Evolutionary conservation across 2,329 filamentous ascomycete species (phyloP).

Genomic region (Myotisia sp.): DNA sequence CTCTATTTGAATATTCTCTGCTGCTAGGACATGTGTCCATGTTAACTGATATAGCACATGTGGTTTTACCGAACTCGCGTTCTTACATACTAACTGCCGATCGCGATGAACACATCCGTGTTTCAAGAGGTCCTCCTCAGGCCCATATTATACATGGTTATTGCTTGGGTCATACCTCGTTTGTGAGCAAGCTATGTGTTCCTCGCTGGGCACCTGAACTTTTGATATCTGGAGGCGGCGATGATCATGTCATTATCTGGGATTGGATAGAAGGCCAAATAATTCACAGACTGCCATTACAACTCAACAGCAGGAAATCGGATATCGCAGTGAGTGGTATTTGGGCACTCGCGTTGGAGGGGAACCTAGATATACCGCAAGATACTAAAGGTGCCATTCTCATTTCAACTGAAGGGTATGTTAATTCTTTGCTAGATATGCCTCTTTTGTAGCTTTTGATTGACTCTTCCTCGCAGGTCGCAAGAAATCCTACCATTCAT

Average conservation of each 20-base stretch:
- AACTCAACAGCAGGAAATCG: not conserved
- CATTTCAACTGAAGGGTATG: slow-evolving; percentile 47
- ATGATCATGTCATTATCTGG: slow-evolving; percentile 66
- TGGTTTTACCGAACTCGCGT: slow-evolving; percentile 34
- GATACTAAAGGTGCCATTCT: slow-evolving; percentile 25
- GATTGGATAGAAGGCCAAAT: slow-evolving; percentile 47
- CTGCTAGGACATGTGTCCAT: slow-evolving; percentile 90
- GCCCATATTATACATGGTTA: slow-evolving; percentile 77
- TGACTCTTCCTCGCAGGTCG: slow-evolving; percentile 36
- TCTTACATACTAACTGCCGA: slow-evolving; percentile 54
- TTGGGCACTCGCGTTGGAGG: slow-evolving; percentile 27
- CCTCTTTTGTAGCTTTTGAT: not conserved
- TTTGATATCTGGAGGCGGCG: slow-evolving; percentile 76
- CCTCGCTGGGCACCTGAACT: slow-evolving; percentile 42
- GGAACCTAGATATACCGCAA: slow-evolving; percentile 8
- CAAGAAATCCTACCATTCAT: slow-evolving; percentile 53
- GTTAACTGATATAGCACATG: slow-evolving; percentile 59
- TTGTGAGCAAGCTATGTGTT: slow-evolving; percentile 63
- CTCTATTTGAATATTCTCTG: slow-evolving; percentile 58
- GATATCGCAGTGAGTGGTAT: slow-evolving; percentile 39
- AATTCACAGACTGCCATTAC: slow-evolving; percentile 21
- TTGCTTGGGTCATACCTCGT: slow-evolving; percentile 77
- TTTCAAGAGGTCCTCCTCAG: slow-evolving; percentile 69
- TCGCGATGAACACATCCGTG: slow-evolving; percentile 70
- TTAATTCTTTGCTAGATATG: slow-evolving; percentile 3